A percentile compares a stretch with the other conserved stretches of the same genome.
Conservation (phyloP, 441 rosid genomes). For the Erodium trifolium region DNA sequence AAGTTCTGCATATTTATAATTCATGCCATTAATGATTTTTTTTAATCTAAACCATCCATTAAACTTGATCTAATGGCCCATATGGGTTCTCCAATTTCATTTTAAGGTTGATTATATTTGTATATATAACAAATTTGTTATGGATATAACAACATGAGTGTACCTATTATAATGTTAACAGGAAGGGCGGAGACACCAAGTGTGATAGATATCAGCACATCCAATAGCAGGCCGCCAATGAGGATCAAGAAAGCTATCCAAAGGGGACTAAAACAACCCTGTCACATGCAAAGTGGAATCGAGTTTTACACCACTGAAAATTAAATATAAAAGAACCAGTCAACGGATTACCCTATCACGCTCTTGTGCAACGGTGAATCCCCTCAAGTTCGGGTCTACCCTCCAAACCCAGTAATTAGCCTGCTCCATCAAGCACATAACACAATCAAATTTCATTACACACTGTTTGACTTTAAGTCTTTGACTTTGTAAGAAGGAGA, state of each 20-base stretch:
- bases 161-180: conserved; percentile 75
- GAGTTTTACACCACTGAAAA: neutral
- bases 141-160: neutral
- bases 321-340: neutral
- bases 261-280: conserved; percentile 77
- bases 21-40: too few species aligned
- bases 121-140: neutral
- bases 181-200: conserved; percentile 84
- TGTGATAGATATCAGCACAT: conserved; percentile 73
- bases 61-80: too few species aligned
- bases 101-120: too few species aligned
- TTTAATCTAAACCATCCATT: too few species aligned
- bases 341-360: conserved; percentile 46
- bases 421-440: conserved; percentile 30
- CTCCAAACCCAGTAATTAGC: conserved; percentile 78
- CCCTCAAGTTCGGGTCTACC: conserved; percentile 54
- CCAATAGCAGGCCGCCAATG: conserved; percentile 74
- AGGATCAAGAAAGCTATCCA: conserved; percentile 91
- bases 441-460: conserved; percentile 10
- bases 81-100: too few species aligned
- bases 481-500: too few species aligned
- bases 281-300: conserved; percentile 2
- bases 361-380: conserved; percentile 28
- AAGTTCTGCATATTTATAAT: too few species aligned
- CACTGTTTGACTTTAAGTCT: too few species aligned